phyloP scores from a whole-genome alignment of 78 protist species.

The Speleostelium caveatum region DNA sequence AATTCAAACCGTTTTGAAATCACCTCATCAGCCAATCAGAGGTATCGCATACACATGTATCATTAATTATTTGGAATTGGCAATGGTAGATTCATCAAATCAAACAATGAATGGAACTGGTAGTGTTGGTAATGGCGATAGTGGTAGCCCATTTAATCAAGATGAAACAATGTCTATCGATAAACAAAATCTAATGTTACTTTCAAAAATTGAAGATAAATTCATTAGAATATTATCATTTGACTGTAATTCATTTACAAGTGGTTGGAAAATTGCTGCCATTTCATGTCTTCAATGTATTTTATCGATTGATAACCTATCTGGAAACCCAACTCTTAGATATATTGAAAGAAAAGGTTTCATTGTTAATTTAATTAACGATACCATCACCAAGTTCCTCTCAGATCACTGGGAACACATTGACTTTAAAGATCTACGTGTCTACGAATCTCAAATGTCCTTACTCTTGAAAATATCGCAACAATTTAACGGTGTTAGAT shows the following conservation, averaged over 20 bases:
- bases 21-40: constrained; percentile 63
- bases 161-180: background rate
- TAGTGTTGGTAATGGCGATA: background rate
- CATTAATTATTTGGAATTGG: constrained; percentile 24
- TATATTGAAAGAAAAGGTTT: constrained; percentile 17
- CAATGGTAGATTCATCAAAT: background rate
- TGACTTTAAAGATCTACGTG: constrained; percentile 24
- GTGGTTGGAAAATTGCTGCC: constrained; percentile 75
- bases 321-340: constrained; percentile 9
- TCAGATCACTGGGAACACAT: constrained; percentile 27
- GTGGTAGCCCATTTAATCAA: background rate
- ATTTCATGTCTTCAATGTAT: constrained; percentile 28
- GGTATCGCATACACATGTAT: constrained; percentile 58
- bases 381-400: background rate
- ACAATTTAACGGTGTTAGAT: constrained; percentile 20
- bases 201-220: constrained; percentile 46
- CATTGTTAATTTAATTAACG: constrained; percentile 23
- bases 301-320: constrained; percentile 1
- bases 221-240: constrained; percentile 28
- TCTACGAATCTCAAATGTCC: constrained; percentile 64
- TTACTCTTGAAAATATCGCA: constrained; percentile 30
- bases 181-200: constrained; percentile 10
- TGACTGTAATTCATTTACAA: constrained; percentile 40
- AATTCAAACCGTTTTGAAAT: constrained; percentile 28
- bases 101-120: background rate